Percentiles rank a stretch among this genome's conserved stretches.
These are phyloP conservation scores for Saccharomycopsis phalli DNA, from an alignment of 1,139 yeast genomes.

Conservation along the genomic window DNA sequence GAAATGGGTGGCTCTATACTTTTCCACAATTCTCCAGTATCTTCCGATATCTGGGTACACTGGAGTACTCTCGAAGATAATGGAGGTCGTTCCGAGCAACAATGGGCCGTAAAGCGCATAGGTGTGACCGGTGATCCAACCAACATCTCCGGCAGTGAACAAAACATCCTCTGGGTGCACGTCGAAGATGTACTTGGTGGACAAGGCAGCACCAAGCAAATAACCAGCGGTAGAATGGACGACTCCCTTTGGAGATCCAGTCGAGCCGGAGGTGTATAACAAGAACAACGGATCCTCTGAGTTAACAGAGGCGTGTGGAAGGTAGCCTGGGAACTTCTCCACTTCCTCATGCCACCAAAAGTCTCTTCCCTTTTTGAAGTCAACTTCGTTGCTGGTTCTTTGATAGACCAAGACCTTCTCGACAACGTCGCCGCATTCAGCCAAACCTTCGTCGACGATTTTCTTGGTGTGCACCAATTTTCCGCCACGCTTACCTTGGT, in stretches of 20 bases:
- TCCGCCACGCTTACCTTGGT: constrained; percentile 96
- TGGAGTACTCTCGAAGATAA: constrained; percentile 96
- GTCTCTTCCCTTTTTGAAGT: constrained; percentile 79
- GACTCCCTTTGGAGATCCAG: constrained; percentile 98
- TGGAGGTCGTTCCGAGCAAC: constrained; percentile 78
- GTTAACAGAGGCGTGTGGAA: constrained; percentile 81
- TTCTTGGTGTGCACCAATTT: constrained; percentile 83
- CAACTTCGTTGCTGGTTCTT: constrained; percentile 69
- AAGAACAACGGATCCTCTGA: constrained; percentile 91
- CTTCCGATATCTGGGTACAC: constrained; percentile 96
- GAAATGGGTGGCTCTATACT: constrained; percentile 91
- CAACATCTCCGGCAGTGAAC: constrained; percentile 98
- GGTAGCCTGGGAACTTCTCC: constrained; percentile 71
- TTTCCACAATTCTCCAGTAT: constrained; percentile 93
- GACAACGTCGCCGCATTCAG: constrained; percentile 37
- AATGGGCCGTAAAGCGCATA: constrained; percentile 94
- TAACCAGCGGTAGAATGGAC: constrained; percentile 94
- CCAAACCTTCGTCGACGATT: constrained; percentile 89
- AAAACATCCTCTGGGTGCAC: constrained; percentile 80
- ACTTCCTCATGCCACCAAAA: constrained; percentile 90
- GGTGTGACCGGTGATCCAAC: constrained; percentile 99
- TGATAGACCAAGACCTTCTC: constrained; percentile 77
- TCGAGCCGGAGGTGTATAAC: constrained; percentile 92
- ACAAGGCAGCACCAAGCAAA: constrained; percentile 88
- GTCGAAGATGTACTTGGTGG: constrained; percentile 91